Evolutionary conservation across 106 monocot species (phyloP), one percentile per base, ranked within the genome.

Genomic region (Dendrobium nobile): DNA sequence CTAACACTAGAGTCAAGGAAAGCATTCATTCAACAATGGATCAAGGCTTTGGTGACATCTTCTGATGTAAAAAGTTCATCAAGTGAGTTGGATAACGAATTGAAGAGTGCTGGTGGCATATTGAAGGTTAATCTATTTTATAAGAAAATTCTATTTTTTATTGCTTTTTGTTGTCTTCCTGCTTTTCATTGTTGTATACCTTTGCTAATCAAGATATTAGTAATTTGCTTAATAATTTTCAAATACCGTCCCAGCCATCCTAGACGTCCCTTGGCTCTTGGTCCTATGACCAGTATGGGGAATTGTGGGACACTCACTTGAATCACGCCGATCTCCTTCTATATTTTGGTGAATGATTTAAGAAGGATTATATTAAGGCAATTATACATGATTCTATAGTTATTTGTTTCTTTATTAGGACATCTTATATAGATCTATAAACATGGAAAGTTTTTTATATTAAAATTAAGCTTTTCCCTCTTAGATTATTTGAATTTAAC

Each of bases 1-100:
- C 82, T 98, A 82, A 85, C 82, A n/a, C 5, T 98, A 58, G 92
- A 98, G 75, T 93, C 98, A 75, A 95, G 98, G 94, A 88, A 91
- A 73, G 72, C 87, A 78, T 95, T 98, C 79, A 65, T 89, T 55
- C 61, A 74, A n/a, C 85, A 78, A 26, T 95, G 98, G 98, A 83
- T 95, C 77, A 88, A 76, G 75, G 85, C 85, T 40, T 74, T 79
- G 33, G 68, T 77, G 74, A 77, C 41, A 22, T 20, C 79, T 78
- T 33, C 54, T 73, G 84, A 85, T 76, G 44, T 61, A 59, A 87
- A 84, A 76, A 79, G 75, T 9, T 86, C 89, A 78, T 78, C 90
- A n/a, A 43, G 26, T 68, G 67, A 68, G 73, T 54, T 40, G 15
- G 88, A 92, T 79, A 82, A 80, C 65, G 73, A 58, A 22, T 68